Evolutionary conservation across 768 basidiomycete genomes (phyloP).

Genomic region (Suillus lakei): DNA sequence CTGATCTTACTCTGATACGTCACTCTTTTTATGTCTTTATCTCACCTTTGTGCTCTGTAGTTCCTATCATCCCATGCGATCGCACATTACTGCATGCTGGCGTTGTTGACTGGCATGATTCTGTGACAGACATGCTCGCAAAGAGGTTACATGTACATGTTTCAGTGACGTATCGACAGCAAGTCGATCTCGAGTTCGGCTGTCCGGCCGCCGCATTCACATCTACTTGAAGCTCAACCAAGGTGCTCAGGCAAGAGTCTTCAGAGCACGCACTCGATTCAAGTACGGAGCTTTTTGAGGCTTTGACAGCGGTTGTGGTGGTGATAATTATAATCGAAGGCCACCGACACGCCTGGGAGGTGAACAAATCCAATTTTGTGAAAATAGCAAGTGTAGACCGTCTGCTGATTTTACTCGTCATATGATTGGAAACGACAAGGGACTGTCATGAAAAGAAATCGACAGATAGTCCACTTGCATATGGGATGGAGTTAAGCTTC

Average conservation of each 20-base stretch:
- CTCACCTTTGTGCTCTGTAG: constrained; percentile 16
- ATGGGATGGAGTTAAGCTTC: not conserved
- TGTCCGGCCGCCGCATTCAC: not conserved
- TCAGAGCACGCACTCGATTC: not conserved
- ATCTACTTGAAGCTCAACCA: not conserved
- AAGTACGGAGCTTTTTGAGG: not conserved
- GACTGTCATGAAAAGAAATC: not conserved
- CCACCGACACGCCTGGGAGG: not conserved
- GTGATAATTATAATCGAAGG: not conserved
- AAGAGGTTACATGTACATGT: not conserved
- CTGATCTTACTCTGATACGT: constrained; percentile 11
- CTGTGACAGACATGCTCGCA: not conserved
- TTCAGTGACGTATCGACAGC: not conserved
- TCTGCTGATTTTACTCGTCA: not conserved
- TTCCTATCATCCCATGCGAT: constrained; percentile 15
- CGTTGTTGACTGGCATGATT: constrained; percentile 16
- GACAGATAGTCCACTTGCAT: not conserved
- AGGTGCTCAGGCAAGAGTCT: not conserved
- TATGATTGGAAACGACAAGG: not conserved
- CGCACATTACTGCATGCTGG: constrained; percentile 18
- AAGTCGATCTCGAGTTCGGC: not conserved
- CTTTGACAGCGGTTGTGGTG: not conserved
- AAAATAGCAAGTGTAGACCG: not conserved
- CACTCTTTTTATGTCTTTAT: constrained; percentile 14
- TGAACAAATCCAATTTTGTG: not conserved